phyloP scores from a whole-genome alignment of 2,329 filamentous ascomycete genomes.

The Thermothelomyces thermophilus region DNA sequence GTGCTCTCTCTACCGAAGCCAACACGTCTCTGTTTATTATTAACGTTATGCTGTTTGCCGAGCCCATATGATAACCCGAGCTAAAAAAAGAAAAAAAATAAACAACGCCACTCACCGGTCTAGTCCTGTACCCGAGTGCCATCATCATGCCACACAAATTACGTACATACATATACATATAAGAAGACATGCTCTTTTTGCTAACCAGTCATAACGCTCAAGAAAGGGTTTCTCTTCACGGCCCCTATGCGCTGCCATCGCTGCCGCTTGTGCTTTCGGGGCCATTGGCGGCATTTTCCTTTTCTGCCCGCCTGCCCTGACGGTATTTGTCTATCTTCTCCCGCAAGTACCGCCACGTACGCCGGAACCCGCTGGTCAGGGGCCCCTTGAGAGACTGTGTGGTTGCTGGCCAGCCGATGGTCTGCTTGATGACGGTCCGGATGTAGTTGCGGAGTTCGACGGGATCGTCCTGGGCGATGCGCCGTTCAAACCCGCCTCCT shows the following conservation, averaged over 20 bases:
- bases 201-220: conserved; percentile 3
- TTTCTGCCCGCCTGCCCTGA: conserved; percentile 32
- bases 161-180: too few relatives aligned
- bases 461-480: conserved; percentile 66
- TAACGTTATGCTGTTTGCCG: background rate
- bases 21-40: too few relatives aligned
- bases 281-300: conserved; percentile 3
- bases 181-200: conserved; percentile 1
- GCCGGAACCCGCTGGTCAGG: conserved; percentile 66
- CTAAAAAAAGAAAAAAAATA: background rate
- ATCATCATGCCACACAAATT: conserved; percentile 8
- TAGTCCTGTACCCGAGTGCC: conserved; percentile 7
- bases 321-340: conserved; percentile 72
- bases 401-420: conserved; percentile 87
- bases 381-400: conserved; percentile 80
- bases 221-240: too few relatives aligned
- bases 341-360: conserved; percentile 66
- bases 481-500: conserved; percentile 77
- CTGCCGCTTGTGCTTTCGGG: background rate
- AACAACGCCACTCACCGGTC: conserved; percentile 11
- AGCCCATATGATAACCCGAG: too few relatives aligned
- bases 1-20: too few relatives aligned
- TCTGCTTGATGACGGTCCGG: conserved; percentile 71
- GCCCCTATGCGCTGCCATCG: background rate
- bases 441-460: conserved; percentile 65